These are phyloP conservation scores for Dendrobium chrysotoxum DNA, from an alignment of 106 monocot genomes.

Conservation along the genomic window DNA sequence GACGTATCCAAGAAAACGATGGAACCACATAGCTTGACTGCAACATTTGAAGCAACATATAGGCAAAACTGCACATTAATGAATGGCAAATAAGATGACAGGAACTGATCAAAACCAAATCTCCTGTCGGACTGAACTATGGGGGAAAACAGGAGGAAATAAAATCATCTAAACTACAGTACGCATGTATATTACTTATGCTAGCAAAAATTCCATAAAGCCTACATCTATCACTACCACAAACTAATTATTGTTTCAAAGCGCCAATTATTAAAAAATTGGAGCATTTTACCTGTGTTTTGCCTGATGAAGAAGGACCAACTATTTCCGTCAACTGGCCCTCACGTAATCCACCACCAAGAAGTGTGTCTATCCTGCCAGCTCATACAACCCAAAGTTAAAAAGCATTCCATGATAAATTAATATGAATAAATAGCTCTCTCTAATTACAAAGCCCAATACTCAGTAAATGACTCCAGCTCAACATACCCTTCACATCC, in stretches of 20 bases:
- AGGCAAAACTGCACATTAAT: conserved; percentile 60
- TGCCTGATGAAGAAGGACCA: conserved; percentile 86
- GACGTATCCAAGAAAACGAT: conserved; percentile 83
- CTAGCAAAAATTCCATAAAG: no score
- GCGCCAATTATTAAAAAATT: not conserved
- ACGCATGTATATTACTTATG: no score
- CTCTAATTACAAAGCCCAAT: not conserved
- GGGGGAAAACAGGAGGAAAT: not conserved
- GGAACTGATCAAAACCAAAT: not conserved
- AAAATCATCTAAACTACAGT: not conserved
- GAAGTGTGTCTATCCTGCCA: conserved; percentile 67
- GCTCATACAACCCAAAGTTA: conserved; percentile 8
- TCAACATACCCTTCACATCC: conserved; percentile 62
- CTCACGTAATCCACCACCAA: conserved; percentile 72
- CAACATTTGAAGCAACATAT: conserved; percentile 46
- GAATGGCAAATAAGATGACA: conserved; percentile 13
- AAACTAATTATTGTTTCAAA: not conserved
- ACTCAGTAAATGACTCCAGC: conserved; percentile 10
- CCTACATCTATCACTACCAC: no score
- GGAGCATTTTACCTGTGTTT: conserved; percentile 73
- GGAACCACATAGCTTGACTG: conserved; percentile 31
- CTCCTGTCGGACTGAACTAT: not conserved
- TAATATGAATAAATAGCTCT: not conserved
- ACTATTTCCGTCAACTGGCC: conserved; percentile 80
- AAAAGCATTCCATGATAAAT: not conserved